phyloP scores from a whole-genome alignment of 768 basidiomycete species.

The Antrodiella citrinella region DNA sequence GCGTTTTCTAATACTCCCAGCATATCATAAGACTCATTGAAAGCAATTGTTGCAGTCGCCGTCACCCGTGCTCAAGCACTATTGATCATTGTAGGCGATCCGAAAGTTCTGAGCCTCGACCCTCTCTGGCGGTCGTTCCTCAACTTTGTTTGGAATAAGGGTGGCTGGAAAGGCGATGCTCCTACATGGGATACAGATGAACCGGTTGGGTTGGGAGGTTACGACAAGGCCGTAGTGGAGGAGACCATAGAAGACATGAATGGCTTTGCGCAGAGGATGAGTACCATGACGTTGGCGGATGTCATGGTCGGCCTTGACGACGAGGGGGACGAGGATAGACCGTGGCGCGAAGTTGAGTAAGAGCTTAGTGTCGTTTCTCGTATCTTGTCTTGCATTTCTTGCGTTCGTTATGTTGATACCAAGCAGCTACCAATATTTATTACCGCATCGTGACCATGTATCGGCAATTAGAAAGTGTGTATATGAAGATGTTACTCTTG shows the following conservation, averaged over 20 bases:
- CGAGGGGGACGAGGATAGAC: conserved; percentile 12
- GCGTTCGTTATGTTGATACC: not conserved
- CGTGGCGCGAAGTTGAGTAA: conserved; percentile 14
- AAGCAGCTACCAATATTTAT: not conserved
- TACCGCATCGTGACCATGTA: not conserved
- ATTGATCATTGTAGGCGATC: conserved; percentile 56
- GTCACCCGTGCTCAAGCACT: conserved; percentile 59
- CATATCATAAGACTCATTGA: not conserved
- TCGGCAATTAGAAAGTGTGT: not conserved
- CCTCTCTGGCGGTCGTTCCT: conserved; percentile 54
- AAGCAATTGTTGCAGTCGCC: conserved; percentile 45
- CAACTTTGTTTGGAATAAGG: conserved; percentile 40
- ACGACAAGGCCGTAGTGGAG: conserved; percentile 24
- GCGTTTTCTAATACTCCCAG: conserved; percentile 12
- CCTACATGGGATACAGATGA: conserved; percentile 26
- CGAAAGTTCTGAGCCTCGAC: conserved; percentile 47
- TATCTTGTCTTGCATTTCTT: not conserved
- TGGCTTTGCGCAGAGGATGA: conserved; percentile 24
- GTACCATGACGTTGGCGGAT: conserved; percentile 13
- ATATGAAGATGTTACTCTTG: not conserved
- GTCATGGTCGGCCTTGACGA: conserved; percentile 3
- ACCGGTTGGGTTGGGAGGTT: conserved; percentile 32
- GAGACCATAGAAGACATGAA: conserved; percentile 27
- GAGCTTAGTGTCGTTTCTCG: not conserved
- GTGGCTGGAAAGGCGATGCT: conserved; percentile 45